These are phyloP conservation scores for Alternaria sp. DNA, from an alignment of 2,329 filamentous ascomycete species.

Conservation along the genomic window DNA sequence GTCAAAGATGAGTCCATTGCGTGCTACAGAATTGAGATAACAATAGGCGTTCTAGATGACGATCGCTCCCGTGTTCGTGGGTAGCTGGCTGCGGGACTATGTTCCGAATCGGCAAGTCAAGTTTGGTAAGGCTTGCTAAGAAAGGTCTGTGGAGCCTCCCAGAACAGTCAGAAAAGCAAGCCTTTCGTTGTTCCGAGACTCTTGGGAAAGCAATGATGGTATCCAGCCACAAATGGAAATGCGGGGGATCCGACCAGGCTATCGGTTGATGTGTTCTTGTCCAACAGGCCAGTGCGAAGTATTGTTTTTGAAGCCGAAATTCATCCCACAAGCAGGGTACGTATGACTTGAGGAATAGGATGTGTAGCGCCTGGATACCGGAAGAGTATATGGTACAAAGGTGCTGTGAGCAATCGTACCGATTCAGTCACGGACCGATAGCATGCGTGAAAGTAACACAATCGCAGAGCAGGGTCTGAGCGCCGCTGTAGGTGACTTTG, in stretches of 20 bases:
- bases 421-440: conserved; percentile 21
- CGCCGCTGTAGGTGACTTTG: conserved; percentile 27
- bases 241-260: conserved; percentile 32
- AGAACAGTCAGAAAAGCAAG: conserved; percentile 41
- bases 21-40: conserved; percentile 42
- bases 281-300: conserved; percentile 56
- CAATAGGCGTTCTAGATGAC: conserved; percentile 40
- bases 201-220: conserved; percentile 37
- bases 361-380: conserved; percentile 11
- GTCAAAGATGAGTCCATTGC: conserved; percentile 57
- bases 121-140: conserved; percentile 41
- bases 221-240: conserved; percentile 26
- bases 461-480: conserved; percentile 29
- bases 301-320: conserved; percentile 54
- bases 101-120: conserved; percentile 32
- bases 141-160: conserved; percentile 30
- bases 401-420: conserved; percentile 23
- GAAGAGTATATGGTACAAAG: conserved; percentile 20
- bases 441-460: conserved; percentile 27
- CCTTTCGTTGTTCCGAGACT: conserved; percentile 30
- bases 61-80: conserved; percentile 41
- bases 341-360: conserved; percentile 4
- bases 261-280: conserved; percentile 57
- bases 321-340: conserved; percentile 45
- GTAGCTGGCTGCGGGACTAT: conserved; percentile 40